Conservation (phyloP, 371 early-diverging fungal species). For the Zychaea mexicana region DNA sequence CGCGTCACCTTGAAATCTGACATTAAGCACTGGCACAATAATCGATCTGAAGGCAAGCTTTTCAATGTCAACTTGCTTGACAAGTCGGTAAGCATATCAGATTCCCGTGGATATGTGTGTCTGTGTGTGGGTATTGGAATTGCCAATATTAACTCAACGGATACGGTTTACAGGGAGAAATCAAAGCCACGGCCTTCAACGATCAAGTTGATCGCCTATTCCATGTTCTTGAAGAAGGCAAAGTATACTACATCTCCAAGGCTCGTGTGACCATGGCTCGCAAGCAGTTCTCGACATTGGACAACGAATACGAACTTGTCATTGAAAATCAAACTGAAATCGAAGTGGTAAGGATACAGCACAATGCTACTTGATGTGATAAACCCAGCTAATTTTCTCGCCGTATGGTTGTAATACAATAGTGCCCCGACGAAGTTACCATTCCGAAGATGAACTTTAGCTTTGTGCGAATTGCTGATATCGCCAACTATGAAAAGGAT, state of each 20-base stretch:
- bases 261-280: constrained; percentile 86
- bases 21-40: constrained; percentile 83
- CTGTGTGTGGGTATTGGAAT: not conserved
- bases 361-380: too few species aligned
- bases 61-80: constrained; percentile 65
- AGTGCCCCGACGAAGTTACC: constrained; percentile 63
- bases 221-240: constrained; percentile 72
- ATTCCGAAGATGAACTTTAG: constrained; percentile 74
- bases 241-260: constrained; percentile 86
- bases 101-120: not conserved
- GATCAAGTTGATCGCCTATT: constrained; percentile 78
- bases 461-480: constrained; percentile 65
- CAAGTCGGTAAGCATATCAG: not conserved
- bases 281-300: constrained; percentile 78
- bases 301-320: constrained; percentile 93
- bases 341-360: constrained; percentile 52
- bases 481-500: constrained; percentile 70
- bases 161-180: constrained; percentile 69
- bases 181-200: constrained; percentile 88
- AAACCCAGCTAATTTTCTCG: too few species aligned
- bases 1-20: constrained; percentile 84
- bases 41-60: constrained; percentile 81
- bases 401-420: too few species aligned
- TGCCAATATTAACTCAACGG: not conserved
- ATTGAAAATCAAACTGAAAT: constrained; percentile 75